Evolutionary conservation across 306 rosid genomes (phyloP).

Genomic region (Quercus variabilis): DNA sequence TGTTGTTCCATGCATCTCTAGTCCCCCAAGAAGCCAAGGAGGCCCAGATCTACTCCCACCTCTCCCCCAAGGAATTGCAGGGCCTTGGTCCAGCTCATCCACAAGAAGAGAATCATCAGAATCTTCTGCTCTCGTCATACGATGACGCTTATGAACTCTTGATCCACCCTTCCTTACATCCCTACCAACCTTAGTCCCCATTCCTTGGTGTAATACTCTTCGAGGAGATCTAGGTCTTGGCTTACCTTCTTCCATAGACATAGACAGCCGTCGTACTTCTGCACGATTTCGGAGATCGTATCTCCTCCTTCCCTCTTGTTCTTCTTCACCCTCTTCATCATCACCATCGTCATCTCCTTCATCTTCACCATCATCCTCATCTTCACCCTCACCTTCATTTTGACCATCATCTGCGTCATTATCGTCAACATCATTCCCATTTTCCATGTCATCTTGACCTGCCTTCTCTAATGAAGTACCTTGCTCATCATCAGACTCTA

Average conservation of each 20-base stretch:
- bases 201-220: constrained; percentile 88
- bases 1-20: constrained; percentile 85
- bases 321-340: constrained; percentile 84
- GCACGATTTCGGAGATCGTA: constrained; percentile 95
- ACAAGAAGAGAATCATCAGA: constrained; percentile 98
- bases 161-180: constrained; percentile 92
- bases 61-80: constrained; percentile 90
- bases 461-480: constrained; percentile 67
- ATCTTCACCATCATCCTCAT: constrained; percentile 40
- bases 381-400: constrained; percentile 55
- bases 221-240: constrained; percentile 80
- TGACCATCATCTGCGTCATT: constrained; percentile 84
- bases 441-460: constrained; percentile 77
- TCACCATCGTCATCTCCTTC: constrained; percentile 48
- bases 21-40: constrained; percentile 93
- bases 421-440: constrained; percentile 77
- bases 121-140: constrained; percentile 75
- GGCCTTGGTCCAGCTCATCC: constrained; percentile 95
- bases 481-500: constrained; percentile 67
- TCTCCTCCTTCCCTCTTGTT: constrained; percentile 86
- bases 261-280: constrained; percentile 80
- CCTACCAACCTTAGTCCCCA: constrained; percentile 84
- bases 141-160: constrained; percentile 90
- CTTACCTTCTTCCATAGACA: constrained; percentile 82
- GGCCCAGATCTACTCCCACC: constrained; percentile 88